phyloP scores from a whole-genome alignment of 2,329 filamentous ascomycete genomes.

The Hawksworthiomyces lignivorus region DNA sequence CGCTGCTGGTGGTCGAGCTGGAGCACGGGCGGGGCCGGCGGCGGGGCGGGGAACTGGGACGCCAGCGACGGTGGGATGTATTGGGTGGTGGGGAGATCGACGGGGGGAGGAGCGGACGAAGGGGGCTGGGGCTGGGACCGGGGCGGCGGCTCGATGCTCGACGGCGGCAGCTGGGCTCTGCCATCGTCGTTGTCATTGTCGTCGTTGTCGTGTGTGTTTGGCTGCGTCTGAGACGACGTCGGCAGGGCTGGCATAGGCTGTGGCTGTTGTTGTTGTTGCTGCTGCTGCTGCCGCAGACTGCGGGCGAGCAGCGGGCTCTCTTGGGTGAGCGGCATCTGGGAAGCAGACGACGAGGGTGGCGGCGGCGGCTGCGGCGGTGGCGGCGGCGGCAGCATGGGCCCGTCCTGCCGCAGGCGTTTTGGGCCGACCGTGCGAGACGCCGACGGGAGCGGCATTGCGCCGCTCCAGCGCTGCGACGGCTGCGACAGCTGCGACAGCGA shows the following conservation, averaged over 20 bases:
- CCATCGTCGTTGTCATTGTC: slow-evolving; percentile 21
- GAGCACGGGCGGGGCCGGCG: slow-evolving; percentile 42
- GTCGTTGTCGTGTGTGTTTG: too few species aligned
- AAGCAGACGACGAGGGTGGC: neutral
- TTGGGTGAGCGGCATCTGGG: slow-evolving; percentile 20
- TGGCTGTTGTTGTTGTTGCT: too few species aligned
- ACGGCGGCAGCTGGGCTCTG: slow-evolving; percentile 24
- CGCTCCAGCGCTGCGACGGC: slow-evolving; percentile 2
- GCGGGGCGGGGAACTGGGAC: slow-evolving; percentile 16
- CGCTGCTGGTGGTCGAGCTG: slow-evolving; percentile 82
- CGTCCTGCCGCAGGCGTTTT: slow-evolving; percentile 8
- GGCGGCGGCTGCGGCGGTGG: neutral
- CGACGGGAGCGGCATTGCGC: neutral
- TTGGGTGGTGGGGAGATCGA: too few species aligned
- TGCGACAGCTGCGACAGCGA: slow-evolving; percentile 14
- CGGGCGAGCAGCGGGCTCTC: slow-evolving; percentile 45
- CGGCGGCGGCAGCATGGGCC: neutral
- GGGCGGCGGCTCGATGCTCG: slow-evolving; percentile 20
- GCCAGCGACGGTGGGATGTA: slow-evolving; percentile 19
- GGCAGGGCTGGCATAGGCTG: slow-evolving; percentile 20
- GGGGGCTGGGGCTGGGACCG: neutral
- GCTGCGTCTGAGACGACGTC: slow-evolving; percentile 25
- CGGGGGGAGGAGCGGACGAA: neutral
- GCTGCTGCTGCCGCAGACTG: slow-evolving; percentile 22
- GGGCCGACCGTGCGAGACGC: slow-evolving; percentile 11